A percentile compares a stretch with the other conserved stretches of the same genome.
Conservation (phyloP, 768 basidiomycete species). For the Xanthoconium stramineum region DNA sequence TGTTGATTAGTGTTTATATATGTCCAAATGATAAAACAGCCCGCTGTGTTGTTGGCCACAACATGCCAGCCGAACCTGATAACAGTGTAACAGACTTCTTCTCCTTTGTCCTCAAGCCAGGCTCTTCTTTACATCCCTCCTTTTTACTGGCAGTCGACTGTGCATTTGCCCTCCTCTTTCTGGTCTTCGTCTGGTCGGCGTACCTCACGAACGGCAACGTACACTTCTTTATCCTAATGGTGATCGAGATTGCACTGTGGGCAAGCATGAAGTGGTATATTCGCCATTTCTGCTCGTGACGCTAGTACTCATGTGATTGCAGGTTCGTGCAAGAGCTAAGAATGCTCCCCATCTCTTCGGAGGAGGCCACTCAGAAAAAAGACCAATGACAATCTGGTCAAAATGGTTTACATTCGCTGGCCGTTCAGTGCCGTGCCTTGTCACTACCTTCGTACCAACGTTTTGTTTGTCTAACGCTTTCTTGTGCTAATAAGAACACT, state of each 20-base stretch:
- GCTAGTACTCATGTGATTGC: slow-evolving; percentile 15
- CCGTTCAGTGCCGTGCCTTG: slow-evolving; percentile 43
- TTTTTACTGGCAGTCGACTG: slow-evolving; percentile 64
- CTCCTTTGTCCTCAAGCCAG: slow-evolving; percentile 62
- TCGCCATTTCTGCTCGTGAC: background rate
- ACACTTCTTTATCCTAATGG: slow-evolving; percentile 66
- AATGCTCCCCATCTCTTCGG: slow-evolving; percentile 29
- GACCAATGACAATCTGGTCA: slow-evolving; percentile 15
- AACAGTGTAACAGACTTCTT: slow-evolving; percentile 37
- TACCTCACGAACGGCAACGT: slow-evolving; percentile 60
- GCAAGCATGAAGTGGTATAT: slow-evolving; percentile 77
- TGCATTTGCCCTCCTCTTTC: slow-evolving; percentile 54
- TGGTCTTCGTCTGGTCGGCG: slow-evolving; percentile 57
- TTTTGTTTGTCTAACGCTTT: slow-evolving; percentile 73
- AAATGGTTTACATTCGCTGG: background rate
- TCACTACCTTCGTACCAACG: slow-evolving; percentile 81
- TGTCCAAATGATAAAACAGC: background rate
- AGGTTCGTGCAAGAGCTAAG: slow-evolving; percentile 71
- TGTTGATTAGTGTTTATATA: slow-evolving; percentile 23
- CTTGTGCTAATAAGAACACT: slow-evolving; percentile 89
- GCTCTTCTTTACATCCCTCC: slow-evolving; percentile 70
- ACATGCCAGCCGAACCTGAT: slow-evolving; percentile 24
- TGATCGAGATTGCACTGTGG: slow-evolving; percentile 69
- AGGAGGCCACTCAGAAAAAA: slow-evolving; percentile 21
- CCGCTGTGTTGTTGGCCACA: background rate